Percentiles rank a stretch among this genome's conserved stretches.
phyloP scores from a whole-genome alignment of 257 asterid genomes.

The Echites panduratus region DNA sequence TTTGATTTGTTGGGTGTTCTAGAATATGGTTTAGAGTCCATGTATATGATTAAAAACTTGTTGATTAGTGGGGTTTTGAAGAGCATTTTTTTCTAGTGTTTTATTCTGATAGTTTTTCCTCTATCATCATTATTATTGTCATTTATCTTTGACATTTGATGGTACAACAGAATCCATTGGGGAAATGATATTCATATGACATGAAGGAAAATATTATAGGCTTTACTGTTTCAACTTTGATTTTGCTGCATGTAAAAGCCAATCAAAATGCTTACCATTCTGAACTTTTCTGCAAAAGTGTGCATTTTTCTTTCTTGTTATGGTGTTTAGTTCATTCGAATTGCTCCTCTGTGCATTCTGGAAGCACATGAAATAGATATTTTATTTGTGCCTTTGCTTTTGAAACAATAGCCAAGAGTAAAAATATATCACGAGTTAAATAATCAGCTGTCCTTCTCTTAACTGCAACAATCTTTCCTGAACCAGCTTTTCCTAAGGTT shows the following conservation, averaged over 20 bases:
- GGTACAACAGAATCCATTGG: neutral
- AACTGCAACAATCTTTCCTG: neutral
- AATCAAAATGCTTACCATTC: neutral
- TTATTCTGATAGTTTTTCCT: neutral
- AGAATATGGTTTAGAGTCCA: neutral
- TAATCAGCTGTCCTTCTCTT: neutral
- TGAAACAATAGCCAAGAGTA: neutral
- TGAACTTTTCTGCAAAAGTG: neutral
- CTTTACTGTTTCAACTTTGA: neutral
- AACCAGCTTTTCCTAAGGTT: neutral
- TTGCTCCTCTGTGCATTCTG: no score
- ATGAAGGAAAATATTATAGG: neutral
- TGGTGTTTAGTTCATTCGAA: neutral
- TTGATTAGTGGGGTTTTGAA: neutral
- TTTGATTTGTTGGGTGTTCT: neutral
- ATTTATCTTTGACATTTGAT: neutral
- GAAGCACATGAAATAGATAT: neutral
- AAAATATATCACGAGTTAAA: neutral
- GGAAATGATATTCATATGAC: neutral
- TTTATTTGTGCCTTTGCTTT: neutral
- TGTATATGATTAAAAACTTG: neutral
- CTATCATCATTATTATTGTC: neutral
- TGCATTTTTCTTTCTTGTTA: neutral
- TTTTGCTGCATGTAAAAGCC: neutral
- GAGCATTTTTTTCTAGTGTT: neutral